Conservation (phyloP, 202 grass and related monocot genomes). For the Thinopyrum obtusiflorum region DNA sequence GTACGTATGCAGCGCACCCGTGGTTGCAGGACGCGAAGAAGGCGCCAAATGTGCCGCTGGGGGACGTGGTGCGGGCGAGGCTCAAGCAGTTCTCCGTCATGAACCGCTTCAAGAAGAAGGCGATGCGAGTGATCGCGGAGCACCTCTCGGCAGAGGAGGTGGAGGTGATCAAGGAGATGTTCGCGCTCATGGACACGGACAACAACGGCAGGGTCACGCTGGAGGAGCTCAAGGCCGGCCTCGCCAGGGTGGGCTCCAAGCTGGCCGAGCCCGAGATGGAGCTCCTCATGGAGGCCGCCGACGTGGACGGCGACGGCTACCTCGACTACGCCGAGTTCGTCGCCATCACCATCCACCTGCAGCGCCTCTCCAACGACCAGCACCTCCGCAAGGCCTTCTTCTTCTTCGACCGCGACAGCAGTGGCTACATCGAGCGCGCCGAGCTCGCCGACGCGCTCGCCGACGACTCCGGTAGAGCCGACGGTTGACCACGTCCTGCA, state of each 20-base stretch:
- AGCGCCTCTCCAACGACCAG: slow-evolving; percentile 84
- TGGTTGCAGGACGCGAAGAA: slow-evolving; percentile 80
- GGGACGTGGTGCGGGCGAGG: slow-evolving; percentile 74
- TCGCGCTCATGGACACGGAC: slow-evolving; percentile 83
- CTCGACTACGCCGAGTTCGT: slow-evolving; percentile 98
- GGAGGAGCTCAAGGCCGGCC: slow-evolving; percentile 73
- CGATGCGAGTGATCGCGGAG: slow-evolving; percentile 89
- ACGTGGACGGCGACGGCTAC: slow-evolving; percentile 86
- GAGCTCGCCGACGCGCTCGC: slow-evolving; percentile 78
- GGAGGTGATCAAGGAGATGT: slow-evolving; percentile 88
- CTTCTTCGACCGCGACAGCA: slow-evolving; percentile 92
- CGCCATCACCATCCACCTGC: slow-evolving; percentile 88
- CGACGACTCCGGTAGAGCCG: slow-evolving; percentile 59
- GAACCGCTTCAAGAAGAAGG: slow-evolving; percentile 99
- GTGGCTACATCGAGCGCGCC: slow-evolving; percentile 69
- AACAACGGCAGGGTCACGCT: slow-evolving; percentile 72
- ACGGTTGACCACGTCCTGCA: slow-evolving; percentile 70
- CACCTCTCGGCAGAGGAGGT: slow-evolving; percentile 92
- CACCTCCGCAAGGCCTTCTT: slow-evolving; percentile 90
- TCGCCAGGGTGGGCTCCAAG: slow-evolving; percentile 77
- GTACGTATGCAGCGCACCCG: slow-evolving; percentile 47
- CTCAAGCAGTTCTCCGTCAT: slow-evolving; percentile 92
- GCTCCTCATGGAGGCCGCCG: slow-evolving; percentile 95
- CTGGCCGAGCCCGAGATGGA: slow-evolving; percentile 87
- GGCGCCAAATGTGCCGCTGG: slow-evolving; percentile 70